Percentiles rank a stretch among this genome's conserved stretches.
phyloP scores from a whole-genome alignment of 768 basidiomycete species.

The Exidia glandulosa region DNA sequence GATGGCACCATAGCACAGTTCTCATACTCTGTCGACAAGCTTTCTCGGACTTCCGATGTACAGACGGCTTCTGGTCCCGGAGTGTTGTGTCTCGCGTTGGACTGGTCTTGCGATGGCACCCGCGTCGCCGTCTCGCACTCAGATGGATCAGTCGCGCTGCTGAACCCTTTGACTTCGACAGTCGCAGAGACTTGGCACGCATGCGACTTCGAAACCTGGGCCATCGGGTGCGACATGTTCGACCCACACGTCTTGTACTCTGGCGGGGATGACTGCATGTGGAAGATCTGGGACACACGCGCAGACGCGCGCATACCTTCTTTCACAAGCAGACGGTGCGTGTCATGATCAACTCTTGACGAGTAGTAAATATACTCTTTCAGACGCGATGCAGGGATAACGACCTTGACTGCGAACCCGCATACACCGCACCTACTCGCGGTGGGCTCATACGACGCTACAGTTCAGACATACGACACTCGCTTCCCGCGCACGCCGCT shows the following conservation, averaged over 20 bases:
- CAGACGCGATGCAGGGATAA: slow-evolving; percentile 90
- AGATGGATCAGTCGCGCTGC: slow-evolving; percentile 58
- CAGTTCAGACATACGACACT: slow-evolving; percentile 71
- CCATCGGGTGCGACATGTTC: slow-evolving; percentile 86
- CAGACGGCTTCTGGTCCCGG: slow-evolving; percentile 34
- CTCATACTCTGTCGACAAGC: slow-evolving; percentile 6
- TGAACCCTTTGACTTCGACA: slow-evolving; percentile 34
- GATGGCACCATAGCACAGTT: neutral
- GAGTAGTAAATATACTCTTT: slow-evolving; percentile 1
- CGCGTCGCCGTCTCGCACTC: slow-evolving; percentile 71
- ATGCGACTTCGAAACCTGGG: slow-evolving; percentile 93
- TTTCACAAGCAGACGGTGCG: slow-evolving; percentile 64
- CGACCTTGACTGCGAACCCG: slow-evolving; percentile 78
- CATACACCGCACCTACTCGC: slow-evolving; percentile 71
- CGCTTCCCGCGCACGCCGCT: slow-evolving; percentile 56
- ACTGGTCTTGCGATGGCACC: slow-evolving; percentile 68
- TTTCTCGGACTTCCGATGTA: slow-evolving; percentile 16
- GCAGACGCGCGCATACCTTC: slow-evolving; percentile 46
- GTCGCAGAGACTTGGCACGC: slow-evolving; percentile 63
- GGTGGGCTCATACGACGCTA: slow-evolving; percentile 87
- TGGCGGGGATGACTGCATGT: slow-evolving; percentile 83
- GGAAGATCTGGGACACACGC: slow-evolving; percentile 88
- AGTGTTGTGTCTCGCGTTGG: slow-evolving; percentile 77
- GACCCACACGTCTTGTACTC: slow-evolving; percentile 70
- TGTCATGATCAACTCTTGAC: neutral